Base-by-base conservation (phyloP, 2,329 filamentous ascomycete genomes). In the Niveomyces coronatus region DNA sequence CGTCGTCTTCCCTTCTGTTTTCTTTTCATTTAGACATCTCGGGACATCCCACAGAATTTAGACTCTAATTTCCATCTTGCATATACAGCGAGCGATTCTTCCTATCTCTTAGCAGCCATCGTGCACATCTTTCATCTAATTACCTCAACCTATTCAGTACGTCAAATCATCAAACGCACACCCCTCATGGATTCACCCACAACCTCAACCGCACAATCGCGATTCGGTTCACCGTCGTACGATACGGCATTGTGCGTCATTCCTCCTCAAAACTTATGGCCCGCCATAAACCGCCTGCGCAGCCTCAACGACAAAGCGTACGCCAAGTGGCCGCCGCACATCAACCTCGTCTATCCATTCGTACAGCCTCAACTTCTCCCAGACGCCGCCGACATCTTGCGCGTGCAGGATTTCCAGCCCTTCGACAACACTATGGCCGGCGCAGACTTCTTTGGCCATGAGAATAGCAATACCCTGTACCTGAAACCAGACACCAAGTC, bases 321-420 rank as follows among this genome's bases (percentile, higher is more conserved):
- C 45, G 61, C 61, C 18, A 72, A 65, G 54, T 83, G 79, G 79
- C 76, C 78, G 4, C 73, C 77, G 10, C 79, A 82, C 47, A 52
- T 82, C 48, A 83, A 82, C 46, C 54, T 83, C 18, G 48, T 81
- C 16, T 82, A 82, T 49, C 79, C 78, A 0, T 83, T 82, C 51
- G 73, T 80, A 6, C 52, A 56, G 3, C 56, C 63, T 0, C 64
- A 70, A 3, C 46, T 47, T 8, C 60, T 83, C 3, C 47, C 57
- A 2, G 47, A 52, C 15, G 73, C 70, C 2, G 57, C 58, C 2
- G 52, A 61, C 4, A 40, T 48, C 11, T 41, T 56, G 4, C 36
- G 43, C n/a, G 33, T 44, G 16, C 33, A 50, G 35, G 20, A 46
- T 31, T 34, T 43, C 4, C 3, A 29, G 5, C 31, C 37, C 9